Base-by-base conservation (phyloP, 495 filamentous ascomycete genomes). In the Talaromyces liani region DNA sequence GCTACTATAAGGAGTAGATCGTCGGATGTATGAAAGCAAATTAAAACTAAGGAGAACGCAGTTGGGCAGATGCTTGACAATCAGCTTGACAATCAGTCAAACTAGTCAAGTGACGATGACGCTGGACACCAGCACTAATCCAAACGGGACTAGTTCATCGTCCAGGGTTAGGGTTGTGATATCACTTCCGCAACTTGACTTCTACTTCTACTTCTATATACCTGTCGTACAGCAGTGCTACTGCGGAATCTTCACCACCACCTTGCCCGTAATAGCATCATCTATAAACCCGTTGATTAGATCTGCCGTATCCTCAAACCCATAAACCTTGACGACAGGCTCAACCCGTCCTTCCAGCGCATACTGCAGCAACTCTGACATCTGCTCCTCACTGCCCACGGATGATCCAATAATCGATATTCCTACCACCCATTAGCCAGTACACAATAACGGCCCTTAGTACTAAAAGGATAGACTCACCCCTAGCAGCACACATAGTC, bases 71-170 rank as follows among this genome's bases (percentile, higher is more conserved):
- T n/a, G 57, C 10, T 22, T 49, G 16, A 49, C 22, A 24, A 24
- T 24, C 22, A 24, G 22, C n/a, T n/a, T n/a, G n/a, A n/a, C 51
- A 55, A 9, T 14, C 22, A 25, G 25, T 8, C 16, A 27, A n/a
- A 24, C 56, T 20, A 45, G 27, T 61, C 59, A 61, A 61, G 59
- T 61, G 59, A 61, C 59, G 59, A 47, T 49, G 33, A 59, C 57
- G 57, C 57, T 10, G 45, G n/a, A 49, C n/a, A 18, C 45, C n/a
- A 49, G 45, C 45, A 9, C 45, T 49, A 49, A 22, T 8, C 45
- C 18, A 16, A 49, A 49, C 7, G 45, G 7, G 45, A 9, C 24
- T 27, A 56, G 20, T 1, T 9, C 16, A 20, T 55, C 20, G 22
- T 3, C 8, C 51, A 56, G 53, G 53, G 53, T 56, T 31, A 56